phyloP scores from a whole-genome alignment of 331 rosid species.

The Phaseolus coccineus region DNA sequence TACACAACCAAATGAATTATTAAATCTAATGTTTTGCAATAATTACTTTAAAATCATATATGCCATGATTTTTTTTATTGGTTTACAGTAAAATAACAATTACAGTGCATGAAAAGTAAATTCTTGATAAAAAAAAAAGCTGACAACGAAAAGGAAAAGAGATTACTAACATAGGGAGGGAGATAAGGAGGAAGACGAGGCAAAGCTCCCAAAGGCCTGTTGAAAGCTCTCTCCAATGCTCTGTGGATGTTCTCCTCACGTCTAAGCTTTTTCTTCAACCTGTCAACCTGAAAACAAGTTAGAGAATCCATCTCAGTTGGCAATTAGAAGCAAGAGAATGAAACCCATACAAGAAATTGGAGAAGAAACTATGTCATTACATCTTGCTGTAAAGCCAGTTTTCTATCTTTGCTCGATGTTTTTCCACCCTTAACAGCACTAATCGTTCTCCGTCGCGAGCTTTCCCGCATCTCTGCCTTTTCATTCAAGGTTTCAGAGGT shows the following conservation, averaged over 20 bases:
- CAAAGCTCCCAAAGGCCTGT: slow-evolving; percentile 90
- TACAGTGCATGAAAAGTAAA: not conserved
- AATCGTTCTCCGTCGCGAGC: slow-evolving; percentile 40
- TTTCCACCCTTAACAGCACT: slow-evolving; percentile 54
- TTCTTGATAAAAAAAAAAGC: not conserved
- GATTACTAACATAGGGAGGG: slow-evolving; percentile 74
- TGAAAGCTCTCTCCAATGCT: slow-evolving; percentile 91
- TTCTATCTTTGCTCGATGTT: slow-evolving; percentile 60
- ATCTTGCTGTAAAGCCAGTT: slow-evolving; percentile 83
- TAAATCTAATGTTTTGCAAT: not conserved
- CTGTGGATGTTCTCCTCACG: slow-evolving; percentile 85
- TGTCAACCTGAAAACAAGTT: slow-evolving; percentile 70
- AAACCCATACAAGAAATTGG: not conserved
- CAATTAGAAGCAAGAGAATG: slow-evolving; percentile 20
- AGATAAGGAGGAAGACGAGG: slow-evolving; percentile 97
- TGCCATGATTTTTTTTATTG: not conserved
- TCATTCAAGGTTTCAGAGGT: slow-evolving; percentile 51
- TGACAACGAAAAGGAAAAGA: slow-evolving; percentile 8
- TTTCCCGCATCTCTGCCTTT: slow-evolving; percentile 66
- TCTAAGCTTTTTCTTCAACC: slow-evolving; percentile 91
- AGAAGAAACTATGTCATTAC: slow-evolving; percentile 50
- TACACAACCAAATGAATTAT: no score
- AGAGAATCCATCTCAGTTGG: slow-evolving; percentile 32
- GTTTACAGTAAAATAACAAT: not conserved
- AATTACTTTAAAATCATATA: not conserved